A percentile compares a stretch with the other conserved stretches of the same genome.
phyloP scores from a whole-genome alignment of 2,329 filamentous ascomycete species.

The Cladosporium sp. region DNA sequence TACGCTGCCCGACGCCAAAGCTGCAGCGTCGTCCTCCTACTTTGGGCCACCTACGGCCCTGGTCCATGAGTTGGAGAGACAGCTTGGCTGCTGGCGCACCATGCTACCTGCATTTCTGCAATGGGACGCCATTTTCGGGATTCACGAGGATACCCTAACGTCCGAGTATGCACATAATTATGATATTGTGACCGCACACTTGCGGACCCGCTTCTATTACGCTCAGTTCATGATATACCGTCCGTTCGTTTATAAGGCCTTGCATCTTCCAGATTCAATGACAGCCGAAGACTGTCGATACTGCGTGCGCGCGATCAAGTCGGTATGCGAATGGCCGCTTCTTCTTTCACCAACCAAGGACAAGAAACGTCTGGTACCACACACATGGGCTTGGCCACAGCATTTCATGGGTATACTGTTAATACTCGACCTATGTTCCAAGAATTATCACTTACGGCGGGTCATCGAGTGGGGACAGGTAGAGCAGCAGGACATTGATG shows the following conservation, averaged over 20 bases:
- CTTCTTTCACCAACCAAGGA: slow-evolving; percentile 53
- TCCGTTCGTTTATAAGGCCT: slow-evolving; percentile 56
- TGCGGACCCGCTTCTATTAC: slow-evolving; percentile 57
- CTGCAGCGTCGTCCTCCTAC: no score
- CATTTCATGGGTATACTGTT: slow-evolving; percentile 56
- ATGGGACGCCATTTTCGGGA: no score
- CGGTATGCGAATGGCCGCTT: slow-evolving; percentile 57
- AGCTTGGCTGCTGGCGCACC: no score
- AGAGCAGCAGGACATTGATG: slow-evolving; percentile 41
- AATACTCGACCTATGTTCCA: slow-evolving; percentile 52
- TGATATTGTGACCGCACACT: slow-evolving; percentile 53
- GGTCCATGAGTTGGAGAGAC: no score
- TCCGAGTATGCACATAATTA: no score
- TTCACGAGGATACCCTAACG: no score
- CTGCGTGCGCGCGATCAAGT: slow-evolving; percentile 53
- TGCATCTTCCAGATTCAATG: slow-evolving; percentile 53
- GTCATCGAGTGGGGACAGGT: slow-evolving; percentile 50
- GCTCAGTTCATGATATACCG: slow-evolving; percentile 54
- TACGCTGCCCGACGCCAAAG: no score
- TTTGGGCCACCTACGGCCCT: no score
- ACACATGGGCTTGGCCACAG: slow-evolving; percentile 58
- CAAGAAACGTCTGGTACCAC: slow-evolving; percentile 56
- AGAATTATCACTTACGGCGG: slow-evolving; percentile 47
- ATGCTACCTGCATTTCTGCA: no score
- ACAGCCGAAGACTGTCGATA: slow-evolving; percentile 51